Evolutionary conservation across 148 eudicot genomes (phyloP).

Genomic region (Salicornia ramosissima): DNA sequence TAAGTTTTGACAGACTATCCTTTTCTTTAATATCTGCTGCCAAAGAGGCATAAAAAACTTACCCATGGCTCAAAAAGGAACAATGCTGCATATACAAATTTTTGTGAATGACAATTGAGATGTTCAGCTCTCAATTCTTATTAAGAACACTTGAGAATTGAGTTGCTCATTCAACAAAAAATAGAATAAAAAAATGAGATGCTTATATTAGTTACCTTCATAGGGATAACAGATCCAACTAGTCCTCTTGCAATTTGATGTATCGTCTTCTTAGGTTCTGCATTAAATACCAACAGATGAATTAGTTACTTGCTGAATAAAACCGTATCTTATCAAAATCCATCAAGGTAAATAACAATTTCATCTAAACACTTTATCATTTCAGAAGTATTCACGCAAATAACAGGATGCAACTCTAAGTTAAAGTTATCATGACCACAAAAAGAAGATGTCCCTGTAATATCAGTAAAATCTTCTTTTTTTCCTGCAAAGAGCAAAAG

Average conservation of each 20-base stretch:
- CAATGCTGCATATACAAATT: neutral
- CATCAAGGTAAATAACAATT: neutral
- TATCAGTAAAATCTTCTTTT: neutral
- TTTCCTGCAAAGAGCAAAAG: neutral
- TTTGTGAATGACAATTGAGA: too few relatives aligned
- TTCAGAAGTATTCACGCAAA: neutral
- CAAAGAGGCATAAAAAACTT: neutral
- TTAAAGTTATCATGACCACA: too few relatives aligned
- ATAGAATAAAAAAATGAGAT: neutral
- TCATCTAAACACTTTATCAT: neutral
- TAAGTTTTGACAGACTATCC: neutral
- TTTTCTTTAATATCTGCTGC: neutral
- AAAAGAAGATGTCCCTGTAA: neutral
- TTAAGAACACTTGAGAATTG: too few relatives aligned
- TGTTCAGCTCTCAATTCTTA: too few relatives aligned
- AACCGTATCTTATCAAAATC: neutral
- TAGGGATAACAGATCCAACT: constrained; percentile 53
- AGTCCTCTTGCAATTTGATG: constrained; percentile 77
- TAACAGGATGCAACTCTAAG: neutral
- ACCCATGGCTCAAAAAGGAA: neutral
- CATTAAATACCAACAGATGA: constrained; percentile 26
- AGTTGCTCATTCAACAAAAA: too few relatives aligned
- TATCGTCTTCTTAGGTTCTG: constrained; percentile 67
- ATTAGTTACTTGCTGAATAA: neutral
- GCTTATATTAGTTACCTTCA: constrained; percentile 54